phyloP scores from a whole-genome alignment of 2,329 filamentous ascomycete species.

The Diaporthe vexans region DNA sequence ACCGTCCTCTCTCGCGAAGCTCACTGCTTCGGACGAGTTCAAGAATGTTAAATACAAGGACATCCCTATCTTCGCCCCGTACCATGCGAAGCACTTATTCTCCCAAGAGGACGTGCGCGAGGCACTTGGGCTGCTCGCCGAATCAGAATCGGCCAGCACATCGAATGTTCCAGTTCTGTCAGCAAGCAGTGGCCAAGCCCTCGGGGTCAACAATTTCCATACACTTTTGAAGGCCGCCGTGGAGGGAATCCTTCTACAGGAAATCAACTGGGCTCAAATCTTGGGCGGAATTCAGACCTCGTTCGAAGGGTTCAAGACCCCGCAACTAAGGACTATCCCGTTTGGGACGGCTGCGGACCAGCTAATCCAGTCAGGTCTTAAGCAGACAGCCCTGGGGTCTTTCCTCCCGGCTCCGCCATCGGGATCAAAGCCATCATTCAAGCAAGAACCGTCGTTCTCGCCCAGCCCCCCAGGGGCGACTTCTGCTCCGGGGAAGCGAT shows the following conservation, averaged over 20 bases:
- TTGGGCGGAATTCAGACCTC: constrained; percentile 43
- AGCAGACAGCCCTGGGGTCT: constrained; percentile 11
- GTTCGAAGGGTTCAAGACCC: constrained; percentile 45
- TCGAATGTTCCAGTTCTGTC: constrained; percentile 59
- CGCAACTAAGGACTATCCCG: constrained; percentile 40
- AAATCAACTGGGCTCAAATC: constrained; percentile 46
- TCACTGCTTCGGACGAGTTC: constrained; percentile 55
- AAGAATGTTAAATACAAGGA: constrained; percentile 58
- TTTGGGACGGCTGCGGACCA: constrained; percentile 28
- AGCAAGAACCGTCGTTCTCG: constrained; percentile 12
- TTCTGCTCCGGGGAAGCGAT: constrained; percentile 50
- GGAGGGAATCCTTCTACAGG: constrained; percentile 56
- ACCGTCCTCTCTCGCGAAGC: constrained; percentile 60
- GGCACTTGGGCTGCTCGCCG: constrained; percentile 58
- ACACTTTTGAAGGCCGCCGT: constrained; percentile 43
- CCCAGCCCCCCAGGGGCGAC: not conserved
- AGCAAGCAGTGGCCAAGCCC: constrained; percentile 52
- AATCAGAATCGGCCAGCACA: constrained; percentile 56
- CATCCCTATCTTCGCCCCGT: constrained; percentile 69
- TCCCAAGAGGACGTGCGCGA: constrained; percentile 58
- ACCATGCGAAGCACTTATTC: constrained; percentile 68
- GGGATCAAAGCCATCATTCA: constrained; percentile 15
- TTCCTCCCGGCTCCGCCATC: not conserved
- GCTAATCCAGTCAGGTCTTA: constrained; percentile 19
- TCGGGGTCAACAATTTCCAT: constrained; percentile 49